Evolutionary conservation across 495 filamentous ascomycete genomes (phyloP), one percentile per base, ranked within the genome.

Genomic region (Neurospora sublineolata): DNA sequence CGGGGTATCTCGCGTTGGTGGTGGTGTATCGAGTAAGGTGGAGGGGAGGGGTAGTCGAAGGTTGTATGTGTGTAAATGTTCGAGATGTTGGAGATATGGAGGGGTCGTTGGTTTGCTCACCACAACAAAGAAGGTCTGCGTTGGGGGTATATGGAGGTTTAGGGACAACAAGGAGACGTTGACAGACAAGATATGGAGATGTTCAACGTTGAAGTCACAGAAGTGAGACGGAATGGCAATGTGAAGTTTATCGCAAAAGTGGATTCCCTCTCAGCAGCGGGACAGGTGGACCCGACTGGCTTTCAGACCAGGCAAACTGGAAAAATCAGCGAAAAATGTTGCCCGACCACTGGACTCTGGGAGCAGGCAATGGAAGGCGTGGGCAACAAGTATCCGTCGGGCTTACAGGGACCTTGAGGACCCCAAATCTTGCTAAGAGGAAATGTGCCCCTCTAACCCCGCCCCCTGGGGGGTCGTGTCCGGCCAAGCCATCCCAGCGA

Each of bases 401-500:
- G 52, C 52, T 64, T 64, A 64, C 52, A 64, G 52, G 52, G 52
- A 64, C 27, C 52, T 64, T 64, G 52, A 64, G 30, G 52, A 64
- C 52, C 27, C 52, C 52, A 64, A 64, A 64, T 16, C 52, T 23
- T 60, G 52, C 52, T 23, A 30, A 36, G 33, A 36, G 33, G 33
- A 36, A 60, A 33, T 16, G 52, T 60, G 12, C 52, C 52, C 52
- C 52, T 60, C 38, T 79, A 76, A 44, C 77, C 77, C 78, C 76
- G 74, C 78, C 71, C 75, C 74, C 11, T 60, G 77, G 75, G 75
- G 40, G 68, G 76, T 60, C 40, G 36, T 38, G 68, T 52, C 20
- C 37, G 41, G 77, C 76, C 73, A 79, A 77, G 77, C 5, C 44
- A 37, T 27, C 64, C 16, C 67, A n/a, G n/a, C n/a, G n/a, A n/a